Evolutionary conservation across 192 early-diverging fungal genomes (phyloP).

Genomic region (Dimargaris xerosporica): DNA sequence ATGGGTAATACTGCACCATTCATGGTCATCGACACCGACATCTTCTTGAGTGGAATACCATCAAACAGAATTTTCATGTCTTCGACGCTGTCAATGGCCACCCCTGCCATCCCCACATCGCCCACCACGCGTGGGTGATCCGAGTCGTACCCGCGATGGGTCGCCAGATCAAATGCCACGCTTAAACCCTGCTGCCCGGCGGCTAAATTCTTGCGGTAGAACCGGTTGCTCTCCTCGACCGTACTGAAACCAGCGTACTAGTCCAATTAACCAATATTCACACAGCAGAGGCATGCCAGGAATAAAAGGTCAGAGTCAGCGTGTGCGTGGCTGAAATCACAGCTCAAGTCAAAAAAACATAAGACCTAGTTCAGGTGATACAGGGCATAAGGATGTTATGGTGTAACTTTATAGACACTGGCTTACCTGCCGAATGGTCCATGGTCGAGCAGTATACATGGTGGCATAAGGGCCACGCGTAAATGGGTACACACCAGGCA

Average conservation of each 20-base stretch:
- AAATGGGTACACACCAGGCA: slow-evolving; percentile 73
- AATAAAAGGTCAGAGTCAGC: too few relatives aligned
- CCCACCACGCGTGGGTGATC: slow-evolving; percentile 81
- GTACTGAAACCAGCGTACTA: slow-evolving; percentile 86
- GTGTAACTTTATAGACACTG: too few relatives aligned
- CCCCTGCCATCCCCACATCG: slow-evolving; percentile 88
- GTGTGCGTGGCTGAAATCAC: too few relatives aligned
- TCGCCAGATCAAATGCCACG: slow-evolving; percentile 83
- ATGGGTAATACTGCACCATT: slow-evolving; percentile 87
- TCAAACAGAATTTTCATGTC: slow-evolving; percentile 89
- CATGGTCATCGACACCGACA: slow-evolving; percentile 92
- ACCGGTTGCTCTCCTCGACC: slow-evolving; percentile 78
- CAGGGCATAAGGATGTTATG: too few relatives aligned
- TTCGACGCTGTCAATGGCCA: slow-evolving; percentile 82
- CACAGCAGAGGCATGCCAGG: too few relatives aligned
- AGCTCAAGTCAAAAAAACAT: too few relatives aligned
- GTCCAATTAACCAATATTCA: too few relatives aligned
- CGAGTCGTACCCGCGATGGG: slow-evolving; percentile 78
- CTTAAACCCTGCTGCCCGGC: slow-evolving; percentile 79
- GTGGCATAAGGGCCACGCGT: slow-evolving; percentile 74
- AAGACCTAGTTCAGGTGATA: too few relatives aligned
- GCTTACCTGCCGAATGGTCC: slow-evolving; percentile 69
- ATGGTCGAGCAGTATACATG: slow-evolving; percentile 71
- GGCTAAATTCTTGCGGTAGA: slow-evolving; percentile 75
- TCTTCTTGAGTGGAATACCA: slow-evolving; percentile 75